Evolutionary conservation across 192 early-diverging fungal genomes (phyloP).

Genomic region (Helicostylum pulchrum): DNA sequence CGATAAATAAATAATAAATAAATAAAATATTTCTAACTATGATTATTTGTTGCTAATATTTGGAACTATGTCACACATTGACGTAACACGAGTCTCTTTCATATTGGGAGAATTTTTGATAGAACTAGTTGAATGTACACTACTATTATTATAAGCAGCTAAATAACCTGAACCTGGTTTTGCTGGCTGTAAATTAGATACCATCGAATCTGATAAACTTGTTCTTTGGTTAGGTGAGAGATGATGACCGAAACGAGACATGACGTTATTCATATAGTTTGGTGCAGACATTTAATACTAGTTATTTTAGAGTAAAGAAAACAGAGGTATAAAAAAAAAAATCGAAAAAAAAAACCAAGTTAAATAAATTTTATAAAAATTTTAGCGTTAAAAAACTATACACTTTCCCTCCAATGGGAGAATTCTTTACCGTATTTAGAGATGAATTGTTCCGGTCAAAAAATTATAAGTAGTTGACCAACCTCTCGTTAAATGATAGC

Average conservation of each 20-base stretch:
- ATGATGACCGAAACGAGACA: constrained; percentile 25
- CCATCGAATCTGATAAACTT: constrained; percentile 10
- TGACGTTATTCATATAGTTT: constrained; percentile 18
- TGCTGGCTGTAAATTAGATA: constrained; percentile 11
- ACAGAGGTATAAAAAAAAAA: constrained; percentile 1
- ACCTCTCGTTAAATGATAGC: too few relatives aligned
- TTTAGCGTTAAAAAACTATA: too few relatives aligned
- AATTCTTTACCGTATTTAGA: too few relatives aligned
- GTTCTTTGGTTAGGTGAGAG: constrained; percentile 16
- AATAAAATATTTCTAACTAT: too few relatives aligned
- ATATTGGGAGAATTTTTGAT: too few relatives aligned
- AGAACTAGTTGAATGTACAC: too few relatives aligned
- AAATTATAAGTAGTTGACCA: too few relatives aligned
- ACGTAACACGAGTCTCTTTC: too few relatives aligned
- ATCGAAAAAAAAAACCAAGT: background rate
- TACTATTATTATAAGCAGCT: background rate
- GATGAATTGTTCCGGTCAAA: too few relatives aligned
- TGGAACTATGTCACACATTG: too few relatives aligned
- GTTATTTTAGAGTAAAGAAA: background rate
- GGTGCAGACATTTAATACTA: constrained; percentile 8
- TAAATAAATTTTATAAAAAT: background rate
- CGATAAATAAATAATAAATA: too few relatives aligned
- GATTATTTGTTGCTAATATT: too few relatives aligned
- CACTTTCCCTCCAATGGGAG: background rate
- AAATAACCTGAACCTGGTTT: constrained; percentile 9